phyloP scores from a whole-genome alignment of 805 yeast species.

The Candida maris region DNA sequence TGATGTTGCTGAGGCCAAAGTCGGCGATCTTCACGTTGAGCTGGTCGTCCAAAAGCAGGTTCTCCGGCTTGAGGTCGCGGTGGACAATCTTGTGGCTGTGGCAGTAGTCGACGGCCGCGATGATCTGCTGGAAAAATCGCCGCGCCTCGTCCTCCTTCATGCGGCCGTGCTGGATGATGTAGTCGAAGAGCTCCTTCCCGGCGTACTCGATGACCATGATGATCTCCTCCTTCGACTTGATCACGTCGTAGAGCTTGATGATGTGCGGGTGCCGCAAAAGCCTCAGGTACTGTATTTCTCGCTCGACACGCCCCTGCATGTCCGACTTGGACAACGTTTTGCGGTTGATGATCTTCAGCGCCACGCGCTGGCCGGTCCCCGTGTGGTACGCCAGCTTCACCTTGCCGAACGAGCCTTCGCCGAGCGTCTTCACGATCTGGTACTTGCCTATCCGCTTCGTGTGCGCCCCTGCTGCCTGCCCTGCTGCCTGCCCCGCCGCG shows the following conservation, averaged over 20 bases:
- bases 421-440: constrained; percentile 87
- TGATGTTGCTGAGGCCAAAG: constrained; percentile 89
- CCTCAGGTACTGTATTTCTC: constrained; percentile 87
- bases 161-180: constrained; percentile 89
- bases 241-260: constrained; percentile 91
- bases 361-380: constrained; percentile 89
- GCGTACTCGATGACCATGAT: constrained; percentile 97
- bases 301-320: constrained; percentile 94
- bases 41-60: constrained; percentile 81
- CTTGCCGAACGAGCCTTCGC: constrained; percentile 96
- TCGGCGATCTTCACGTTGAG: constrained; percentile 94
- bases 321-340: constrained; percentile 90
- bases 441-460: constrained; percentile 74
- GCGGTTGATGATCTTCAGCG: constrained; percentile 86
- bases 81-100: constrained; percentile 96
- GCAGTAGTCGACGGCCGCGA: constrained; percentile 94
- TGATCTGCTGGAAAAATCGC: constrained; percentile 91
- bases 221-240: constrained; percentile 91
- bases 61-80: constrained; percentile 95
- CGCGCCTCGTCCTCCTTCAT: constrained; percentile 92
- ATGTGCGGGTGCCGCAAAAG: constrained; percentile 93
- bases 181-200: constrained; percentile 93
- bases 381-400: constrained; percentile 88
- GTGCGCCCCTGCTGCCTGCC: too few relatives aligned
- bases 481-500: too few relatives aligned